These are phyloP conservation scores for Starmerella stigmatis DNA, from an alignment of 805 yeast genomes.

Conservation along the genomic window DNA sequence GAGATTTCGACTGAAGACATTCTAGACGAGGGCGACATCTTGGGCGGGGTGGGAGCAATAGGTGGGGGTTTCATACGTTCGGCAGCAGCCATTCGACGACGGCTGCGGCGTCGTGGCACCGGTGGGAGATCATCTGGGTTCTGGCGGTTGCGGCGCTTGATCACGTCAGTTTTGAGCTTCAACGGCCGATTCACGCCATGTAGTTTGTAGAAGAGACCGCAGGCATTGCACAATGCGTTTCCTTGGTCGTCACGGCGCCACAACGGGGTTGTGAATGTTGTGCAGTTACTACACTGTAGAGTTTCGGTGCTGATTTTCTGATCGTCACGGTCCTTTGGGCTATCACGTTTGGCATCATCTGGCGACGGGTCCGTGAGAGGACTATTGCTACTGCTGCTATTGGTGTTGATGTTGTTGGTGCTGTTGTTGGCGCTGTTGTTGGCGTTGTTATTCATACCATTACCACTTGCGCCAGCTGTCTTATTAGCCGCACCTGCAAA, in stretches of 20 bases:
- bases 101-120: slow-evolving; percentile 5
- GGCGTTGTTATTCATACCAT: background rate
- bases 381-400: background rate
- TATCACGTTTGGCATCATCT: background rate
- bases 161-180: slow-evolving; percentile 82
- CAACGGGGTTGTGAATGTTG: slow-evolving; percentile 82
- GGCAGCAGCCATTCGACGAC: slow-evolving; percentile 1
- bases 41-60: slow-evolving; percentile 6
- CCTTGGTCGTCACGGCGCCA: slow-evolving; percentile 94
- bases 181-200: slow-evolving; percentile 95
- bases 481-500: background rate
- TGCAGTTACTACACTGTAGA: slow-evolving; percentile 67
- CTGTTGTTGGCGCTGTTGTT: background rate
- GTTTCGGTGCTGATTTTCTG: slow-evolving; percentile 6
- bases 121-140: slow-evolving; percentile 25
- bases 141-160: slow-evolving; percentile 73
- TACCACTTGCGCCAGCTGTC: background rate
- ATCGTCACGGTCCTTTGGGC: background rate
- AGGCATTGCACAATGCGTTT: slow-evolving; percentile 87
- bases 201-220: slow-evolving; percentile 82
- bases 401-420: background rate
- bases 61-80: background rate
- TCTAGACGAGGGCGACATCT: slow-evolving; percentile 3
- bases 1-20: background rate
- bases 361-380: no score